A percentile compares a stretch with the other conserved stretches of the same genome.
Conservation (phyloP, 805 yeast genomes). For the Metschnikowia cubensis region DNA sequence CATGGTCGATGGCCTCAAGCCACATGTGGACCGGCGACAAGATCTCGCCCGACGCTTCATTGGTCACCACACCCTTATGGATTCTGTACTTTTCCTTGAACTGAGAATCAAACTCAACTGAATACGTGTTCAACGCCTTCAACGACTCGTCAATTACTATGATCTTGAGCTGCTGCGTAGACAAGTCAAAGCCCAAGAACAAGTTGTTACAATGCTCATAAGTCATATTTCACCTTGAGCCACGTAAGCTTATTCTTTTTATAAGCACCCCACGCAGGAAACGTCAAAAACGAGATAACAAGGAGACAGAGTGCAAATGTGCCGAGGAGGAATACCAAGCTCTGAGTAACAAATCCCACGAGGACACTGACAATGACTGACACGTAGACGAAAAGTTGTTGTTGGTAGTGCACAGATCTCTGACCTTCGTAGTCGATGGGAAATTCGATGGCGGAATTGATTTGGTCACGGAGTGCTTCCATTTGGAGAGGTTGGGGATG, state of each 20-base stretch:
- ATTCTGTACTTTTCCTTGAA: constrained; percentile 56
- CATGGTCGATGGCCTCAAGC: constrained; percentile 74
- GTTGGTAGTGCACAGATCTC: constrained; percentile 33
- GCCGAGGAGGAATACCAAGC: constrained; percentile 37
- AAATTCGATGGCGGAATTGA: constrained; percentile 22
- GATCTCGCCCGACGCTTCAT: constrained; percentile 55
- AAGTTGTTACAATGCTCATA: constrained; percentile 11
- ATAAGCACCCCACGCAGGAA: constrained; percentile 60
- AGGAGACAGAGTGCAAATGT: constrained; percentile 35
- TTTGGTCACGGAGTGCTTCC: constrained; percentile 15
- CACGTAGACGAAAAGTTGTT: constrained; percentile 22
- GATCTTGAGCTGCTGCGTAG: constrained; percentile 85
- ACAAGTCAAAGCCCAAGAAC: constrained; percentile 76
- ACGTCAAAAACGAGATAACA: constrained; percentile 29
- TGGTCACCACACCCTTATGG: constrained; percentile 65
- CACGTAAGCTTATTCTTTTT: constrained; percentile 48
- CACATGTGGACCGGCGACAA: constrained; percentile 86
- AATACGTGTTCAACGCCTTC: constrained; percentile 50
- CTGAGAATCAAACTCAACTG: constrained; percentile 70
- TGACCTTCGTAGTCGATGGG: constrained; percentile 56
- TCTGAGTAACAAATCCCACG: constrained; percentile 46
- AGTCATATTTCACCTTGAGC: constrained; percentile 34
- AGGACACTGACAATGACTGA: constrained; percentile 37
- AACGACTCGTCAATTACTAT: constrained; percentile 57
- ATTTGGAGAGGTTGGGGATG: constrained; percentile 8